Evolutionary conservation across 768 basidiomycete species (phyloP).

Genomic region (Lentinula guzmanii): DNA sequence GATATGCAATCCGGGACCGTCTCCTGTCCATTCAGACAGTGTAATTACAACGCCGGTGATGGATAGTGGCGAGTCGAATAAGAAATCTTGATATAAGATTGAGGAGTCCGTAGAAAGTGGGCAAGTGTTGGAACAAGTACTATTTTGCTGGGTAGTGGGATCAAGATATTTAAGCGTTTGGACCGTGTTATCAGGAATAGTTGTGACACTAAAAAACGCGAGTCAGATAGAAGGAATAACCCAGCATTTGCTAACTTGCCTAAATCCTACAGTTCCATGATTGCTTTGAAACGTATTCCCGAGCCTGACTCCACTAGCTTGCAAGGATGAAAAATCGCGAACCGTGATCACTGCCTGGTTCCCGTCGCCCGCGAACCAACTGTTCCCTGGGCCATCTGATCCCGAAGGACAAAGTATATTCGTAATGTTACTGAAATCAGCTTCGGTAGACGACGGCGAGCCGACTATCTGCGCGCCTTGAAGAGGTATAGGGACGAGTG

Average conservation of each 20-base stretch:
- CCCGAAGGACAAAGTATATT: slow-evolving; percentile 84
- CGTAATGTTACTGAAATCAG: slow-evolving; percentile 56
- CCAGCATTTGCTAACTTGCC: slow-evolving; percentile 37
- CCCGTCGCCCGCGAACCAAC: slow-evolving; percentile 80
- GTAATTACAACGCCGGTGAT: slow-evolving; percentile 90
- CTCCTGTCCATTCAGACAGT: slow-evolving; percentile 69
- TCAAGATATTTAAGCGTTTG: slow-evolving; percentile 76
- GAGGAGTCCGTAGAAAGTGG: slow-evolving; percentile 74
- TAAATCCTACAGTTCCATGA: slow-evolving; percentile 85
- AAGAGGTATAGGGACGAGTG: slow-evolving; percentile 78
- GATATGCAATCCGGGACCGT: slow-evolving; percentile 78
- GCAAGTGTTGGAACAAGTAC: slow-evolving; percentile 73
- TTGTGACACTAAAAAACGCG: slow-evolving; percentile 55
- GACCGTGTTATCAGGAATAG: slow-evolving; percentile 85
- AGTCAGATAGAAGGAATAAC: neutral
- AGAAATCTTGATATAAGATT: slow-evolving; percentile 88
- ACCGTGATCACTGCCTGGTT: slow-evolving; percentile 70
- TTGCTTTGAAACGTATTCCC: slow-evolving; percentile 85
- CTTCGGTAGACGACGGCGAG: slow-evolving; percentile 55
- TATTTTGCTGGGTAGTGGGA: slow-evolving; percentile 64
- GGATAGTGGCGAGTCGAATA: slow-evolving; percentile 57
- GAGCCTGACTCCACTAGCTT: slow-evolving; percentile 75
- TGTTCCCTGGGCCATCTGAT: slow-evolving; percentile 70
- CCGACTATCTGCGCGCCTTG: slow-evolving; percentile 47
- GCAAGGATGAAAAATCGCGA: slow-evolving; percentile 66